Evolutionary conservation across 371 early-diverging fungal species (phyloP), one percentile per base, ranked within the genome.

Genomic region (Rhizopus arrhizus): DNA sequence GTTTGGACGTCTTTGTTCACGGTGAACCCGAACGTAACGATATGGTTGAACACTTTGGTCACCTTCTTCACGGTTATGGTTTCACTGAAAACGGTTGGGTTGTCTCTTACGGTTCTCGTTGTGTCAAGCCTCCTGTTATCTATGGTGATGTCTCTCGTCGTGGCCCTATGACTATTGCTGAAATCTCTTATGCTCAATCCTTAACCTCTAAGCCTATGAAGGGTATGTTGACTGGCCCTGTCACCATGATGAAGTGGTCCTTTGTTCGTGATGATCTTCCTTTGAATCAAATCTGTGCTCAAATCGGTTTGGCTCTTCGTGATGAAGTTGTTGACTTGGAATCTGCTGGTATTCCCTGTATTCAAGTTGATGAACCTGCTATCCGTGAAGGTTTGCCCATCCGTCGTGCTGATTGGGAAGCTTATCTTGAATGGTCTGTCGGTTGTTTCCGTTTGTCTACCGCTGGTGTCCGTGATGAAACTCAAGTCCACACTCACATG

Each of bases 321-420:
- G 92, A 97, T 66, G 98, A 97, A 82, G 97, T 97, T 43, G 78
- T 75, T 40, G 98, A 97, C 66, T 82, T 97, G 46, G 98, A 97
- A 77, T 68, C 81, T 49, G 96, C 94, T 57, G 96, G 96, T 34
- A 95, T 96, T 73, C 84, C 86, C 62, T 90, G 88, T 59, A 95
- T 97, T 69, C 98, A 97, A 82, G 94, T 97, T 64, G 98, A 97
- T 77, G 98, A 97, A 79, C 97, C 98, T 38, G 98, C 98, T 65
- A 94, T 97, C 68, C 94, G 98, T 80, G 98, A 97, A 81, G 98
- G 98, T 69, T 84, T 98, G 35, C 97, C 98, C n/a, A 89, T 98
- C 68, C 92, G 95, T 68, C 81, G 86, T 59, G 78, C 84, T 60
- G 94, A 93, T 71, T 94, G 92, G 89, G 89, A 86, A 53, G 86